Evolutionary conservation across 768 basidiomycete species (phyloP), one percentile per base, ranked within the genome.

Genomic region (Epithele typhae): DNA sequence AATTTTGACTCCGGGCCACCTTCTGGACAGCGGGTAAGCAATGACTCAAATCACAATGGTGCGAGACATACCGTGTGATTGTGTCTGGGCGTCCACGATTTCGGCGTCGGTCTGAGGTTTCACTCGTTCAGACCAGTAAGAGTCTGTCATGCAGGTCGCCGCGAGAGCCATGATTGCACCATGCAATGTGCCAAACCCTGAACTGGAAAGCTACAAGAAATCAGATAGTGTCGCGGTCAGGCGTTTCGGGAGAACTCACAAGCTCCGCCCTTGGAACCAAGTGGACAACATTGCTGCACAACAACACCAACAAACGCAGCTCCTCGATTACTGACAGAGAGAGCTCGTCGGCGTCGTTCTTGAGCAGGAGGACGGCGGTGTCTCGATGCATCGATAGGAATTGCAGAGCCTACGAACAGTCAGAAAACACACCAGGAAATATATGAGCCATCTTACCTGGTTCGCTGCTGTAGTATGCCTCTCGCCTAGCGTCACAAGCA

Each of bases 161-260:
- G 91, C 81, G 5, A 96, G 69, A 15, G 77, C 72, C 9, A 93
- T 70, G 30, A 94, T 78, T 1, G 89, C 84, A 1, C 80, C 72
- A 58, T 98, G 94, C 37, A 95, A 77, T 0, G 82, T 81, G 3
- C 94, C 94, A 58, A 91, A 95, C 4, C 89, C 87, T 1, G 88
- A 77, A 51, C 77, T 82, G 19, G 79, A 72, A n/a, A 56, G 40
- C 61, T 60, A 19, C 14, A 79, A 75, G 39, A 73, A 30, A 30
- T 14, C 14, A 14, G n/a, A n/a, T n/a, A 30, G 14, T 7, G 14
- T 30, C 8, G 27, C 7, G 27, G 27, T 7, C 27, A 14, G 27
- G 14, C 14, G 27, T 7, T 30, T 7, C 27, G 27, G 61, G n/a
- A n/a, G 39, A 40, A 72, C 84, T 59, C 52, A 90, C 93, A 63